phyloP scores from a whole-genome alignment of 2,329 filamentous ascomycete species.

The Juglanconis oblonga region DNA sequence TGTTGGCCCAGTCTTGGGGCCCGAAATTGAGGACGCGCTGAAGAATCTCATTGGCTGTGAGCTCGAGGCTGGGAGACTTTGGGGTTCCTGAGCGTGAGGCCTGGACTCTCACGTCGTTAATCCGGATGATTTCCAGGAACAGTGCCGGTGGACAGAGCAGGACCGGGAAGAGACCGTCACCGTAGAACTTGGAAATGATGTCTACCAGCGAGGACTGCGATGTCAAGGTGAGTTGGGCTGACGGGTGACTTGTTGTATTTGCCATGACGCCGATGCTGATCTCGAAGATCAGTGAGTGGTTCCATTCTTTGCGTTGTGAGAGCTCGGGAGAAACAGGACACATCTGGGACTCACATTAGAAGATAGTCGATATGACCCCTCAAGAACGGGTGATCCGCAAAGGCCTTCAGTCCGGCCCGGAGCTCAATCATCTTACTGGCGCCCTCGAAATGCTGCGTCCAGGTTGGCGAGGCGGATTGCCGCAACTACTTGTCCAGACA shows the following conservation, averaged over 20 bases:
- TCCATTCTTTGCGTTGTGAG: too few species aligned
- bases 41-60: slow-evolving; percentile 19
- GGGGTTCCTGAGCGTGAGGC: not conserved
- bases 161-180: slow-evolving; percentile 21
- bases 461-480: not conserved
- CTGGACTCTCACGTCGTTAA: slow-evolving; percentile 33
- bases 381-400: not conserved
- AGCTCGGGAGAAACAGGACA: too few species aligned
- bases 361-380: not conserved
- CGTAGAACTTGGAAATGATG: slow-evolving; percentile 23
- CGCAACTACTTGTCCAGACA: not conserved
- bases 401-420: not conserved
- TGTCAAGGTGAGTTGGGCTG: slow-evolving; percentile 27
- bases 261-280: slow-evolving; percentile 29
- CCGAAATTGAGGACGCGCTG: slow-evolving; percentile 28
- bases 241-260: slow-evolving; percentile 33
- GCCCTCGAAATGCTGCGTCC: slow-evolving; percentile 16
- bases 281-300: slow-evolving; percentile 12
- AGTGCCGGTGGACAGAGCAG: slow-evolving; percentile 30
- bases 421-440: slow-evolving; percentile 15
- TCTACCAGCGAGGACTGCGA: slow-evolving; percentile 26
- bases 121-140: slow-evolving; percentile 32
- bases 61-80: not conserved
- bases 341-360: not conserved
- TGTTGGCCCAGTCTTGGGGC: slow-evolving; percentile 27